Evolutionary conservation across 169 alveolate genomes (phyloP).

Genomic region (Cryptosporidium parvum): DNA sequence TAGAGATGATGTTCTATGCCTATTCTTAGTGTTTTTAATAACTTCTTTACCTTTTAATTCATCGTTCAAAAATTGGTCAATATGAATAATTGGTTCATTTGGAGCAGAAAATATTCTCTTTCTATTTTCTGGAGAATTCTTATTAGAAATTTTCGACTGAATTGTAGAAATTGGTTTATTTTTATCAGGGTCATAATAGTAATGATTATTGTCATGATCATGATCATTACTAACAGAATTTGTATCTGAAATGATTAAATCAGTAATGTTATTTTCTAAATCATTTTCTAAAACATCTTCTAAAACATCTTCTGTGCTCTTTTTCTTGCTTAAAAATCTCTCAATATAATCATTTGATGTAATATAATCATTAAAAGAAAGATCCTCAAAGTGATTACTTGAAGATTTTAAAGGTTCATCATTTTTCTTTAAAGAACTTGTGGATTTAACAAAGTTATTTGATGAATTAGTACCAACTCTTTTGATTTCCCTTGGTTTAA

Average conservation of each 20-base stretch:
- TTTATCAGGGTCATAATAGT: background rate
- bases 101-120: constrained; percentile 34
- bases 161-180: background rate
- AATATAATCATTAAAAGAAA: background rate
- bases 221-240: background rate
- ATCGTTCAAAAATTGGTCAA: background rate
- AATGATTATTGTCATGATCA: background rate
- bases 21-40: background rate
- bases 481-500: constrained; percentile 5
- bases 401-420: background rate
- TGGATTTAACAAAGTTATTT: background rate
- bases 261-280: background rate
- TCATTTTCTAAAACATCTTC: background rate
- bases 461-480: background rate
- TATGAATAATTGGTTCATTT: constrained; percentile 8
- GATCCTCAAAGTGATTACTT: background rate
- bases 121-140: background rate
- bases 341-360: constrained; percentile 12
- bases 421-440: background rate
- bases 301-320: background rate
- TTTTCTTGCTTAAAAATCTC: background rate
- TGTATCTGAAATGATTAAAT: background rate
- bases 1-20: constrained; percentile 34
- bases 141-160: background rate
- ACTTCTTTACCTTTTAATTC: background rate